Evolutionary conservation across 306 rosid genomes (phyloP), one percentile per base, ranked within the genome.

Genomic region (Ormosia semicastrata): DNA sequence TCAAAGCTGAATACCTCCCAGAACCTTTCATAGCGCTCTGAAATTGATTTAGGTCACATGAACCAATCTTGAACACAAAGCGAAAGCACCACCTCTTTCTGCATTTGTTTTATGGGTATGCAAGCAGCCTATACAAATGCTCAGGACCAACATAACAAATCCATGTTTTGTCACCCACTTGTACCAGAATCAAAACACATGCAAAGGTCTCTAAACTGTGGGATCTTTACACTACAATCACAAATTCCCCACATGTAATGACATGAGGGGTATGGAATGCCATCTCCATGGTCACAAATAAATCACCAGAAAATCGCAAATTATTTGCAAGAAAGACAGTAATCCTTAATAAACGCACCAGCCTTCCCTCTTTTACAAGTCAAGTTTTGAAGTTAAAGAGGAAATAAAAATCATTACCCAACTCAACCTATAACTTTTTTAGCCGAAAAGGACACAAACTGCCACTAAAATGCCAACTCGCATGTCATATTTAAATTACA

Each of bases 141-240:
- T 77, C 62, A 71, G 80, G 83, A 83, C 76, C 89, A 87, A 83
- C 91, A 85, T 78, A 47, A 88, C 91, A 88, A 91, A 87, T 91
- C 93, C 94, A 93, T 86, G 89, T 90, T 88, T 80, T 86, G 86
- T 82, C 87, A 75, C 87, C 84, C 53, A 84, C 63, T 81, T 89
- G 81, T 64, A 79, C n/a, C 68, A 65, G 93, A 91, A 93, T 91
- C 92, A 85, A 82, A 83, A 88, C 97, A 90, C 97, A 91, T 91
- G 94, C 89, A 47, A 72, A 71, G 81, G 84, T 73, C 49, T 77
- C 71, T 29, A 41, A 54, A 81, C 73, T 6, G 85, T 77, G 89
- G 89, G 88, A 36, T 88, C 87, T 87, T 40, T 75, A 71, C 3
- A 68, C 58, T 75, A 72, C 84, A 52, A 1, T 85, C 69, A 10